Conservation (phyloP, 345 rosid genomes). For the Psidium friedrichsthalianum region DNA sequence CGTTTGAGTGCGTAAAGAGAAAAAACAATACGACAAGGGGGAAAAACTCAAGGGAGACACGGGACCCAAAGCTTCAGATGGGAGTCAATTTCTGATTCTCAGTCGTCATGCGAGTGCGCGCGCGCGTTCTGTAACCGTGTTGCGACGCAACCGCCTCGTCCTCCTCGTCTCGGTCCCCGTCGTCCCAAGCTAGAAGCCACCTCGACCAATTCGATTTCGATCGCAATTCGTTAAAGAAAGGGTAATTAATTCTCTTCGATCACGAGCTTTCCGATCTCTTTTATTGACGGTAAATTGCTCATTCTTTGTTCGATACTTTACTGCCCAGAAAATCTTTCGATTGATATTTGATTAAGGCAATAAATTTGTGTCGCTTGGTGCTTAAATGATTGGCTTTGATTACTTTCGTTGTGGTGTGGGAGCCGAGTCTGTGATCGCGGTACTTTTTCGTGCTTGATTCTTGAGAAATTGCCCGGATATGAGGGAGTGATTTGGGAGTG, state of each 20-base stretch:
- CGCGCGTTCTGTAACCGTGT: not conserved
- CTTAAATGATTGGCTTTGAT: not conserved
- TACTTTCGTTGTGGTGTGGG: not conserved
- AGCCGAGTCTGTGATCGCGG: not conserved
- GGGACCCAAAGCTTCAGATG: not conserved
- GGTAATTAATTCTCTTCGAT: not conserved
- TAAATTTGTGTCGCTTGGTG: not conserved
- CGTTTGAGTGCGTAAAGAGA: not conserved
- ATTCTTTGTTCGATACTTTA: not conserved
- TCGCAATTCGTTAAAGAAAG: not conserved
- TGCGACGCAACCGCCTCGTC: not conserved
- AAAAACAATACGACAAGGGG: rapidly evolving
- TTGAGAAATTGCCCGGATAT: not conserved
- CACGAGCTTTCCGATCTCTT: not conserved
- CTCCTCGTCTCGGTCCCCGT: not conserved
- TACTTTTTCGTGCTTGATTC: not conserved
- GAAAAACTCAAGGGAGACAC: not conserved
- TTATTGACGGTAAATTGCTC: not conserved
- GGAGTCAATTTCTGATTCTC: not conserved
- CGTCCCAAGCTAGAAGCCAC: not conserved
- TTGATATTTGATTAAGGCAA: not conserved
- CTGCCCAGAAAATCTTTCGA: not conserved
- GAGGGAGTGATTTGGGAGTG: not conserved
- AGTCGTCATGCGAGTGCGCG: not conserved
- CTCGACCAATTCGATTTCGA: not conserved